phyloP scores from a whole-genome alignment of 108 stramenopile genomes.

The Cafeteria roenbergensis region DNA sequence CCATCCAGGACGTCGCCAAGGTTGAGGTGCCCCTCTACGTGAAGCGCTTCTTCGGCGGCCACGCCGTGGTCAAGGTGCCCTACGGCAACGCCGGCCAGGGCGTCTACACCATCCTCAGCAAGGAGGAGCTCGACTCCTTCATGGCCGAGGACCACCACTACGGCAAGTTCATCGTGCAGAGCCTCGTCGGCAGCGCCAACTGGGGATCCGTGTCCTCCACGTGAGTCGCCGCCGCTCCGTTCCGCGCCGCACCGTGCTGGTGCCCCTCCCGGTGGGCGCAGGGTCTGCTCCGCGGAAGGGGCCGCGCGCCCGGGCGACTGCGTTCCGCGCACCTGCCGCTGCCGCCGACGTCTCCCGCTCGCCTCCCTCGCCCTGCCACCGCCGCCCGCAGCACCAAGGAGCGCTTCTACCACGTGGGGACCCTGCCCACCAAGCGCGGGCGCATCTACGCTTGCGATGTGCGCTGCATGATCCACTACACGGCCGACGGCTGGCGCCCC shows the following conservation, averaged over 20 bases:
- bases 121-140: slow-evolving; percentile 25
- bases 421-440: slow-evolving; percentile 12
- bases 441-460: slow-evolving; percentile 22
- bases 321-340: no score
- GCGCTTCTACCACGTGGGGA: slow-evolving; percentile 23
- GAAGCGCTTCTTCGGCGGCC: slow-evolving; percentile 14
- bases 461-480: slow-evolving; percentile 18
- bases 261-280: no score
- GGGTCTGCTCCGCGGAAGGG: no score
- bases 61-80: slow-evolving; percentile 22
- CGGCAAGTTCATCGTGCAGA: slow-evolving; percentile 22
- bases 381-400: not conserved
- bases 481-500: slow-evolving; percentile 15
- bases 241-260: no score
- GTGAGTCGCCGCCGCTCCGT: no score
- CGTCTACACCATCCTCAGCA: slow-evolving; percentile 21
- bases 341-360: no score
- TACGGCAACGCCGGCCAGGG: slow-evolving; percentile 26
- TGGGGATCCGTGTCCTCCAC: no score
- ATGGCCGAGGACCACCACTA: slow-evolving; percentile 18
- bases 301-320: no score
- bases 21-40: slow-evolving; percentile 18
- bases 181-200: slow-evolving; percentile 18
- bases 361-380: no score
- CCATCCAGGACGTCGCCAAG: slow-evolving; percentile 11